A percentile compares a stretch with the other conserved stretches of the same genome.
Conservation (phyloP, 1,284 basidiomycete genomes). For the Heterobasidion annosum region DNA sequence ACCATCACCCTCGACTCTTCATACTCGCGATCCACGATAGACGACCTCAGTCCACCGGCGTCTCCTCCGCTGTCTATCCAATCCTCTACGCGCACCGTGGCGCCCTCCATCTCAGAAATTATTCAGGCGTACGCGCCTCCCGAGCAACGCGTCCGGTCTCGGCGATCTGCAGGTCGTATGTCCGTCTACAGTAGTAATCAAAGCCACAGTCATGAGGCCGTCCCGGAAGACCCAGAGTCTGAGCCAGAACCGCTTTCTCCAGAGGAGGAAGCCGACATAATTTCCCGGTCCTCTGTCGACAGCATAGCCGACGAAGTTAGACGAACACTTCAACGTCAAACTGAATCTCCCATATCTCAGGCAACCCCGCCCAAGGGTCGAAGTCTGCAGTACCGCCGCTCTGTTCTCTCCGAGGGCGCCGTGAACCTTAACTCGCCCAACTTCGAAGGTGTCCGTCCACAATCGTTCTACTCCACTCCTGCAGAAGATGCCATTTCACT, state of each 20-base stretch:
- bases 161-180: constrained; percentile 32
- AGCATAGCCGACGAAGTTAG: constrained; percentile 76
- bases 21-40: constrained; percentile 6
- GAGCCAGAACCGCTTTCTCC: constrained; percentile 37
- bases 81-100: constrained; percentile 26
- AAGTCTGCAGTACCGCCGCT: constrained; percentile 37
- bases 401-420: constrained; percentile 35
- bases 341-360: constrained; percentile 28
- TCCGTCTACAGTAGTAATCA: constrained; percentile 40
- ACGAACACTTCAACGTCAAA: constrained; percentile 55
- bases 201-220: constrained; percentile 30
- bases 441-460: constrained; percentile 33
- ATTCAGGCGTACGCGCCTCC: constrained; percentile 65
- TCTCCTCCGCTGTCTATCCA: constrained; percentile 6
- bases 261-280: constrained; percentile 50
- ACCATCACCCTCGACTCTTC: constrained; percentile 23
- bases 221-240: constrained; percentile 32
- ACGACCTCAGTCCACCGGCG: constrained; percentile 6
- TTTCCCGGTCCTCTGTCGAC: constrained; percentile 74
- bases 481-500: constrained; percentile 9
- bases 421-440: constrained; percentile 23
- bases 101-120: constrained; percentile 78
- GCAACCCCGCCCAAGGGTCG: constrained; percentile 31
- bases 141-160: constrained; percentile 35
- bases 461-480: constrained; percentile 21